Conservation (phyloP, 805 yeast species). For the Phaffomyces thermotolerans region DNA sequence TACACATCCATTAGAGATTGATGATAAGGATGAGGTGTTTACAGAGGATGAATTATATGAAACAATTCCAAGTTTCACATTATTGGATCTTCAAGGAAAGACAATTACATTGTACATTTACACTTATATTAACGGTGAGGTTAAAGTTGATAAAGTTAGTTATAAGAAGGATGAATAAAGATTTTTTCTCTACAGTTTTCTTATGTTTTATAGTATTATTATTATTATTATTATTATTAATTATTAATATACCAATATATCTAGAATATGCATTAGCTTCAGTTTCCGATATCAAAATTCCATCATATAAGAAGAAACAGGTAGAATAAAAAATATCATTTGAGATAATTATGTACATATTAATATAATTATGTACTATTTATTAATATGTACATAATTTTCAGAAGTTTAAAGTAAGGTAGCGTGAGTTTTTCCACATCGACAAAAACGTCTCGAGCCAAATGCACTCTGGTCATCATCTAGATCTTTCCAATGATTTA, state of each 20-base stretch:
- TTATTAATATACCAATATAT: neutral
- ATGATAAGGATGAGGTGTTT: slow-evolving; percentile 19
- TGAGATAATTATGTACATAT: too few species aligned
- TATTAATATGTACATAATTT: neutral
- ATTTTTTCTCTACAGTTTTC: neutral
- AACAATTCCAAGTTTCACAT: slow-evolving; percentile 74
- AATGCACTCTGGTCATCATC: slow-evolving; percentile 71
- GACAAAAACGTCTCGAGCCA: slow-evolving; percentile 94
- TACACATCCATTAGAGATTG: slow-evolving; percentile 1
- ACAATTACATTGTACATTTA: slow-evolving; percentile 80
- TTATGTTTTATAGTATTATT: too few species aligned
- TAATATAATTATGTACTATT: neutral
- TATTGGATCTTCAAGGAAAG: slow-evolving; percentile 76
- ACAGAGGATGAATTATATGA: slow-evolving; percentile 19
- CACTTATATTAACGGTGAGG: slow-evolving; percentile 71
- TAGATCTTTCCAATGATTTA: neutral
- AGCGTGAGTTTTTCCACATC: slow-evolving; percentile 98
- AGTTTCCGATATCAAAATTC: neutral
- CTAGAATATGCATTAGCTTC: slow-evolving; percentile 10
- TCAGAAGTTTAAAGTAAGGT: slow-evolving; percentile 76
- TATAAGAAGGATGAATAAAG: slow-evolving; percentile 42
- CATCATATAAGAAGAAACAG: neutral
- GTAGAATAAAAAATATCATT: neutral
- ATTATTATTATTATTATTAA: too few species aligned
- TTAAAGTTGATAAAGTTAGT: slow-evolving; percentile 82